Conservation (phyloP, 441 rosid species). For the Jatropha podagrica region DNA sequence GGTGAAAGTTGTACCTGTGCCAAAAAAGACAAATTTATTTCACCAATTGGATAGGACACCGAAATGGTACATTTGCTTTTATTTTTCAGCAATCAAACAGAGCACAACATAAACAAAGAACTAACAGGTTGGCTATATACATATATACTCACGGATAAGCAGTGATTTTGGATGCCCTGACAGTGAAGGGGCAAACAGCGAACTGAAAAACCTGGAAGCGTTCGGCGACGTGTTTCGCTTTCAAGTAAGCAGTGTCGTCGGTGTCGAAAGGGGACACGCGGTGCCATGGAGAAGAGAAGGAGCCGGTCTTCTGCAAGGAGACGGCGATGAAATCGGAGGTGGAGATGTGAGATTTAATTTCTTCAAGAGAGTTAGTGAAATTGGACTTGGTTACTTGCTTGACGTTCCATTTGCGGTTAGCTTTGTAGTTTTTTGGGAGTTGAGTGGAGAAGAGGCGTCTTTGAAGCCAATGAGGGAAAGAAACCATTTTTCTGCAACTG, state of each 20-base stretch:
- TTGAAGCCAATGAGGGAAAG: slow-evolving; percentile 12
- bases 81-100: slow-evolving; percentile 7
- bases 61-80: background rate
- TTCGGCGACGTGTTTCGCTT: slow-evolving; percentile 71
- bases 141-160: slow-evolving; percentile 55
- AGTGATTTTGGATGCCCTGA: slow-evolving; percentile 51
- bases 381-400: slow-evolving; percentile 70
- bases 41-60: background rate
- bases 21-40: background rate
- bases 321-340: slow-evolving; percentile 67
- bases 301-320: slow-evolving; percentile 67
- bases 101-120: too few species aligned
- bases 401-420: slow-evolving; percentile 40
- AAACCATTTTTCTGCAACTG: slow-evolving; percentile 16
- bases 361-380: slow-evolving; percentile 46
- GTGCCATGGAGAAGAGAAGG: slow-evolving; percentile 78
- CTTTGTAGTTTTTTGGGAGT: slow-evolving; percentile 23
- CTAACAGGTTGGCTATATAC: too few species aligned
- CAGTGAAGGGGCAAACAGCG: slow-evolving; percentile 72
- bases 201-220: slow-evolving; percentile 78
- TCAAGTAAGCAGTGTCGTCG: slow-evolving; percentile 58
- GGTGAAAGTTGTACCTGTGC: slow-evolving; percentile 78
- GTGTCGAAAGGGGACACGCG: slow-evolving; percentile 72
- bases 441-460: slow-evolving; percentile 47
- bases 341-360: slow-evolving; percentile 51